phyloP scores from a whole-genome alignment of 2,329 filamentous ascomycete genomes.

The Plenodomus tracheiphilus region DNA sequence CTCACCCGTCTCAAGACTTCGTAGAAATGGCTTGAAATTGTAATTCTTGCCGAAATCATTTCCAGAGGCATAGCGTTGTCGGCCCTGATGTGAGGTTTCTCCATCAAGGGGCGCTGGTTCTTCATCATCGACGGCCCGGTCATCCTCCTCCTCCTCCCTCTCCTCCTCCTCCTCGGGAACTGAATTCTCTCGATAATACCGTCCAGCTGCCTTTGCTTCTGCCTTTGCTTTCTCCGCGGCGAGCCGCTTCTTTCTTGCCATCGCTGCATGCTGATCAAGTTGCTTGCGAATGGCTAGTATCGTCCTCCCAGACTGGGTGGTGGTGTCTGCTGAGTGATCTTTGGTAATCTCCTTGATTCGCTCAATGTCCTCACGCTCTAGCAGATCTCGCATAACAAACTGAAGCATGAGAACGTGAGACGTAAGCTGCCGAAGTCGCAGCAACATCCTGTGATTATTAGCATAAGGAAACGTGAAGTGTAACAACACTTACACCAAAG shows the following conservation, averaged over 20 bases:
- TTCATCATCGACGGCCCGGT: not conserved
- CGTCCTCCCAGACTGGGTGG: slow-evolving; percentile 10
- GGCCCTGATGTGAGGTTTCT: not conserved
- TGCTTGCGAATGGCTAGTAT: slow-evolving; percentile 36
- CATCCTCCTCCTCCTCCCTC: not conserved
- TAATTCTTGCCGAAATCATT: slow-evolving; percentile 42
- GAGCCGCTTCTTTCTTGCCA: slow-evolving; percentile 17
- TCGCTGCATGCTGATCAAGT: slow-evolving; percentile 26
- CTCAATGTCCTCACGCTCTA: slow-evolving; percentile 52
- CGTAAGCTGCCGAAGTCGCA: slow-evolving; percentile 57
- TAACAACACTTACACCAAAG: slow-evolving; percentile 38
- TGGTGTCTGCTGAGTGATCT: slow-evolving; percentile 17
- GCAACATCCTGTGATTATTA: slow-evolving; percentile 44
- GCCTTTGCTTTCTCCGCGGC: slow-evolving; percentile 7
- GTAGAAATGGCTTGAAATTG: slow-evolving; percentile 49
- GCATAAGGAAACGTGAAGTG: not conserved
- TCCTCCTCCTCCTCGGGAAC: slow-evolving; percentile 1
- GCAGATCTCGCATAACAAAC: slow-evolving; percentile 48
- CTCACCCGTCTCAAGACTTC: slow-evolving; percentile 35
- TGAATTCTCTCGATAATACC: slow-evolving; percentile 6
- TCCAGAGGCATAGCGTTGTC: slow-evolving; percentile 3
- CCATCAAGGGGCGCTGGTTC: not conserved
- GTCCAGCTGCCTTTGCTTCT: slow-evolving; percentile 2
- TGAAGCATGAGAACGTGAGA: slow-evolving; percentile 55
- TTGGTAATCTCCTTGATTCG: slow-evolving; percentile 44